Evolutionary conservation across 2,329 filamentous ascomycete genomes (phyloP), one percentile per base, ranked within the genome.

Genomic region (Claviceps fusiformis): DNA sequence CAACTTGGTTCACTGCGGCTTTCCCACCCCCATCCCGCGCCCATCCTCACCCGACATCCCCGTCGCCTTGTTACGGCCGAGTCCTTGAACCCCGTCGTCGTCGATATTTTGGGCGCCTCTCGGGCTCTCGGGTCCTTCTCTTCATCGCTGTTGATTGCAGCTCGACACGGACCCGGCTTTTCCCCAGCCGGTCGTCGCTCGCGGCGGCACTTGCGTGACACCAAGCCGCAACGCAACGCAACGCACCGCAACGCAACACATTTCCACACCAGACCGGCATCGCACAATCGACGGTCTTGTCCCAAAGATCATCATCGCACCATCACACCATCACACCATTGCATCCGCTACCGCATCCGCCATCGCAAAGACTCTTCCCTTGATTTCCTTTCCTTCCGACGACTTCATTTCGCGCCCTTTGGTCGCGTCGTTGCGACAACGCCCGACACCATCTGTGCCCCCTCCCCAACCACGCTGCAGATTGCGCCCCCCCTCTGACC

Each of bases 141-240:
- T 3, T 27, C 37, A n/a, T 56, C 47, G 51, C 52, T 56, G 17
- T 35, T 51, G 52, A 47, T 19, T 3, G 39, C 43, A 48, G 48
- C 52, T 19, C 41, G 52, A 51, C 50, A 43, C 53, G 54, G 54
- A 56, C 55, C 56, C 55, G 54, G 10, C 9, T 37, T 13, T 35
- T 10, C 53, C 48, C 45, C 54, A 53, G 37, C 54, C 54, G 41
- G 53, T 57, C 54, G 57, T 55, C 54, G 56, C 50, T 49, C 45
- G 49, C 49, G 43, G 53, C 55, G n/a, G 47, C 52, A 54, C 50
- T 63, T 66, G 66, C 56, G 68, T 68, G 65, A 66, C 67, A 67
- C 65, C 63, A 67, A 66, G 65, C 63, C 65, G 35, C 31, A 33
- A 33, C 31, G 1, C 5, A 9, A 6, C 31, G 31, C 31, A 33